Evolutionary conservation across 1,284 basidiomycete species (phyloP), one percentile per base, ranked within the genome.

Genomic region (Apiotrichum porosum): DNA sequence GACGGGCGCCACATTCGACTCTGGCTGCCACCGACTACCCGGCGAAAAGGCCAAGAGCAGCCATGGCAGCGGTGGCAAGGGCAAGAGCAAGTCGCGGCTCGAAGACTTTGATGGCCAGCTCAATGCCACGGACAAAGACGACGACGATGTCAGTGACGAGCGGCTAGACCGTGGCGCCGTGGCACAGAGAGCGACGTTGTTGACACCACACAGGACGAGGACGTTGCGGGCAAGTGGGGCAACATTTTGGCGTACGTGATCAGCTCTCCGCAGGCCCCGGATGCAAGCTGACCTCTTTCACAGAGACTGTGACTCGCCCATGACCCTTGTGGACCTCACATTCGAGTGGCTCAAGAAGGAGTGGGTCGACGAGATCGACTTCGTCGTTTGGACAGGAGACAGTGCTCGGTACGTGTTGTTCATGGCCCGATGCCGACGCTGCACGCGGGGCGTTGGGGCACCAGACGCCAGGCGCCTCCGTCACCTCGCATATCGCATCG

Each of bases 371-470:
- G 83, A 88, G 61, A 80, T 97, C 37, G 92, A 97, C 70, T 97
- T 95, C 70, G 86, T 93, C 21, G 78, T 93, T 36, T 91, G 88
- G 88, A 94, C 90, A 6, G 91, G 91, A 33, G 91, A 95, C 72
- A 91, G 83, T 72, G 91, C 88, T 30, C 82, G 87, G 87, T 87
- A 61, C 58, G 71, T 47, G 32, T n/a, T n/a, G n/a, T n/a, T n/a
- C n/a, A n/a, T n/a, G 10, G 23, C 12, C n/a, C n/a, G n/a, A n/a
- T n/a, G n/a, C n/a, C n/a, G n/a, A n/a, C n/a, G n/a, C n/a, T n/a
- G n/a, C n/a, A n/a, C n/a, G n/a, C n/a, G n/a, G n/a, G n/a, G n/a
- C n/a, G n/a, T n/a, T n/a, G n/a, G n/a, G n/a, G n/a, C n/a, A n/a
- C n/a, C n/a, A n/a, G n/a, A n/a, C n/a, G n/a, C n/a, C n/a, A n/a